Base-by-base conservation (phyloP, 2,329 filamentous ascomycete genomes). In the Fusarium armeniacum region DNA sequence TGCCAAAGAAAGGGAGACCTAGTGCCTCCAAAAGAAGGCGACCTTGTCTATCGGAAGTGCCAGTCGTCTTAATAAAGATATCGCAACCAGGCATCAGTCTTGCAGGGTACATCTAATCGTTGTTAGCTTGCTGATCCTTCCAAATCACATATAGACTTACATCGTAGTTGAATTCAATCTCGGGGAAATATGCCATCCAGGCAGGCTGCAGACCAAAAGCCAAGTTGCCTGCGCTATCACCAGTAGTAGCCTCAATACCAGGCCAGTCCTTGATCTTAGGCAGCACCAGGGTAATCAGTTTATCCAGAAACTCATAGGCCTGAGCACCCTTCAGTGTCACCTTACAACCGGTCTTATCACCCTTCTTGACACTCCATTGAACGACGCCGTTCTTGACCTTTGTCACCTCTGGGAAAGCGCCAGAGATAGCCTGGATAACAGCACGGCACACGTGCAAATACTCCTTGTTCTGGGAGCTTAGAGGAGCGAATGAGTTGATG, bases 201-300 rank as follows among this genome's bases (percentile, higher is more conserved):
- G 93, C 90, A 7, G 90, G 85, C 16, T 86, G 86, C 74, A 99
- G 85, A 72, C 96, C 96, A 79, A 94, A 95, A 12, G 86, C 86
- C 72, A 99, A 86, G 79, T 98, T 98, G 38, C 96, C 96, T 66
- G 91, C 91, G 76, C 89, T 90, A 79, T 99, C 96, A 76, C 96
- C 96, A 40, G 93, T 93, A 44, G 76, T 79, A 62, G 80, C 85
- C 71, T 81, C 77, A 58, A 89, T 76, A 22, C 96, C 96, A 58
- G 88, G 89, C 92, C 93, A 99, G 74, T 99, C 96, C 85, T 98
- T 99, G 81, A 99, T 97, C 77, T 90, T 92, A 40, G 96, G 96
- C 78, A 98, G 86, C 8, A 99, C 94, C 11, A 98, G 84, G 78
- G 97, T 93, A 58, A 98, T 85, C 72, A 94, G 84, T 83, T 97